A percentile compares a stretch with the other conserved stretches of the same genome.
Conservation (phyloP, 1,284 basidiomycete species). For the Tilletia horrida region DNA sequence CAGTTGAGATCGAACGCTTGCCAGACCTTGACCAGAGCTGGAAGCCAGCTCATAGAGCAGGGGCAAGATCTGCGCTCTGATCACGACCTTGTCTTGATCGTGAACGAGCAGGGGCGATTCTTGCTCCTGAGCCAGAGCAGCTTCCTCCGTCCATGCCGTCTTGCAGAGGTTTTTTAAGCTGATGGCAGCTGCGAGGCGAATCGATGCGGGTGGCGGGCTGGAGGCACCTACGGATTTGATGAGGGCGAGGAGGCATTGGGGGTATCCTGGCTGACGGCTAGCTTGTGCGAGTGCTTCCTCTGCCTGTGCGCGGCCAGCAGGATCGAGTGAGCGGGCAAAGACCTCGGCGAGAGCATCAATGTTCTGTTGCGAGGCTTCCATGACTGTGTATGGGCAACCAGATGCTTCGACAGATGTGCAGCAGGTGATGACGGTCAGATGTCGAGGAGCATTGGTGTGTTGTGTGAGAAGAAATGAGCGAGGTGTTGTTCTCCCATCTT, state of each 20-base stretch:
- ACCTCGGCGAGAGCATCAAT: constrained; percentile 10
- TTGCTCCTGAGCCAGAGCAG: constrained; percentile 24
- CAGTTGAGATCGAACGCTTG: constrained; percentile 43
- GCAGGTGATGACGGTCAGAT: neutral
- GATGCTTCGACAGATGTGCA: neutral
- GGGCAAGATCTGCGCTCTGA: constrained; percentile 71
- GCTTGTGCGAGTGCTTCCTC: constrained; percentile 44
- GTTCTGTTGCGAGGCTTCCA: constrained; percentile 7
- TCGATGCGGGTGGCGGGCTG: constrained; percentile 23
- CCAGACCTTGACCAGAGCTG: constrained; percentile 31
- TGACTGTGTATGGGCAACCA: neutral
- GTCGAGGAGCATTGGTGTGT: neutral
- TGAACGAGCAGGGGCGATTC: constrained; percentile 33
- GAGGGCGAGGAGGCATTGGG: constrained; percentile 44
- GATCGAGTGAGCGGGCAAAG: constrained; percentile 17
- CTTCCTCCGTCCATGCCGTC: constrained; percentile 34
- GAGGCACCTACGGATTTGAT: constrained; percentile 33
- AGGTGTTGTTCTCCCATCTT: constrained; percentile 3
- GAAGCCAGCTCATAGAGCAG: constrained; percentile 74
- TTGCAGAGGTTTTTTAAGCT: constrained; percentile 53
- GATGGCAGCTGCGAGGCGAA: constrained; percentile 51
- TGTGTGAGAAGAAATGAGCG: neutral
- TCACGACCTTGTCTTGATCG: constrained; percentile 63
- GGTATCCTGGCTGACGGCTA: constrained; percentile 41
- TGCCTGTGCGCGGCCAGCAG: constrained; percentile 35